Base-by-base conservation (phyloP, 2,329 filamentous ascomycete species). In the Aspergillus flavus region DNA sequence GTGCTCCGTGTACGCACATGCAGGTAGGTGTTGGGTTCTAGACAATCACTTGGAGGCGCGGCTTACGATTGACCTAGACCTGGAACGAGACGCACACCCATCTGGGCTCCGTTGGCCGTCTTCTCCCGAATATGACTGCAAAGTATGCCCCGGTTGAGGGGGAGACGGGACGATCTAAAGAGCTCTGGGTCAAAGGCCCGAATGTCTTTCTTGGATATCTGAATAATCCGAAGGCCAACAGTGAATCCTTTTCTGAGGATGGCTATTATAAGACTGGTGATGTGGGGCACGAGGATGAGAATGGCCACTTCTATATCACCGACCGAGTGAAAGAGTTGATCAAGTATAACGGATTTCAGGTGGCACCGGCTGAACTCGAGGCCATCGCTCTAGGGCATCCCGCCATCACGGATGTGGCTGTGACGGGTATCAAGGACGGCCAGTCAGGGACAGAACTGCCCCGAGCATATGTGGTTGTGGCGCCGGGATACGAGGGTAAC, bases 181-280 rank as follows among this genome's bases (percentile, higher is more conserved):
- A 36, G 34, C 34, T 36, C 34, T 36, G 34, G 84, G 81, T 94
- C 63, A 88, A 87, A 64, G 92, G 92, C 0, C 91, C 91, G 0
- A 94, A 94, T 61, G 82, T 94, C 26, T 94, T 94, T 79, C 80
- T 84, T 60, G 91, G 90, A 2, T 94, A 93, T 72, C 84, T 89
- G 69, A 92, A 92, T 72, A 89, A 90, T 61, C 84, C 87, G 0
- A 85, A 89, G 64, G 86, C 87, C 6, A 91, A 91, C 12, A 81
- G 81, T 6, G 87, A 91, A 30, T 87, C 89, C 0, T 86, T 93
- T 64, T 90, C 89, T 1, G 69, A 80, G 0, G 90, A 92, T 66
- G 90, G 90, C 0, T 94, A 86, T 78, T 94, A 93, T 81, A 92
- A 88, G 78, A 94, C 91, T 0, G 92, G 91, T 3, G 91, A 94